Conservation (phyloP, 495 filamentous ascomycete species). For the Penicillium goetzii region DNA sequence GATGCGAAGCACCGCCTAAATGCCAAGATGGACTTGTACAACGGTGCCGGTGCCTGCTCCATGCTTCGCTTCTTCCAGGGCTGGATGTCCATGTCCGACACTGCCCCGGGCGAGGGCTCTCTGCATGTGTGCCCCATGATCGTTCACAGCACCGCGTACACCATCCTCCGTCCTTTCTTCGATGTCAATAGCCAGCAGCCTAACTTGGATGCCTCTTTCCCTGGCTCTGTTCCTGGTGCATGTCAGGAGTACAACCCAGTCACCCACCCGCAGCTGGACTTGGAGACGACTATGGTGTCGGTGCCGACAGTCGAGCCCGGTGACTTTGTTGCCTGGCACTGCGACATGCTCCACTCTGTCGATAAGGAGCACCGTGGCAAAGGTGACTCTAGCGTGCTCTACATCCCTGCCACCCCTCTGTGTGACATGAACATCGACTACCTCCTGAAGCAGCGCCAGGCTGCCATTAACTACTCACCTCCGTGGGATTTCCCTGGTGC, state of each 20-base stretch:
- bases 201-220: constrained; percentile 54
- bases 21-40: constrained; percentile 76
- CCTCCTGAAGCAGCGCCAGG: constrained; percentile 66
- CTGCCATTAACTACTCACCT: constrained; percentile 48
- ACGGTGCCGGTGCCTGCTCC: constrained; percentile 78
- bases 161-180: constrained; percentile 87
- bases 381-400: constrained; percentile 77
- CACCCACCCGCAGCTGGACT: constrained; percentile 77
- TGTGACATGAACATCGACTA: constrained; percentile 75
- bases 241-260: constrained; percentile 75
- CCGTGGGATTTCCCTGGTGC: constrained; percentile 66
- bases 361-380: constrained; percentile 74
- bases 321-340: constrained; percentile 92
- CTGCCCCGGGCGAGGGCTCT: constrained; percentile 74
- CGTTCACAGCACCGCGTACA: constrained; percentile 74
- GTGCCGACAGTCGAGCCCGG: constrained; percentile 77
- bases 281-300: constrained; percentile 75
- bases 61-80: constrained; percentile 90
- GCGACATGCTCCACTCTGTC: constrained; percentile 80
- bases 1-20: constrained; percentile 69
- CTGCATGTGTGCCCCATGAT: constrained; percentile 83
- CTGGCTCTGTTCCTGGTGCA: constrained; percentile 74
- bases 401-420: constrained; percentile 83
- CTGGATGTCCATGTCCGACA: constrained; percentile 80
- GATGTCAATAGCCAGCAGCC: constrained; percentile 51